phyloP scores from a whole-genome alignment of 257 asterid genomes.

The Lycium ferocissimum region DNA sequence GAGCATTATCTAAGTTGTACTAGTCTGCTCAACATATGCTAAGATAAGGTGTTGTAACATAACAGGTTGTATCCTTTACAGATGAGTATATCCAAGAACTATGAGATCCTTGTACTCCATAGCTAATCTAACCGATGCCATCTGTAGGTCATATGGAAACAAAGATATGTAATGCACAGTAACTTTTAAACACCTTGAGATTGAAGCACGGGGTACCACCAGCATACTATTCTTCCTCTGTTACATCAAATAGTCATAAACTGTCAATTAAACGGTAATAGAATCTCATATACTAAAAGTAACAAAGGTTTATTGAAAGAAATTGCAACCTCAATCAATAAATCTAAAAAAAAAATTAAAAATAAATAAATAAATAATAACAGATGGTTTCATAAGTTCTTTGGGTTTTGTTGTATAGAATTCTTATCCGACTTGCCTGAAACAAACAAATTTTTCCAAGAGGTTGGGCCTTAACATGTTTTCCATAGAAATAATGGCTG shows the following conservation, averaged over 20 bases:
- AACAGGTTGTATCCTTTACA: constrained; percentile 93
- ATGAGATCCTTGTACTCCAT: constrained; percentile 72
- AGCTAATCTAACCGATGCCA: constrained; percentile 68
- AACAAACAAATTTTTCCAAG: too few relatives aligned
- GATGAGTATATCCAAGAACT: constrained; percentile 94
- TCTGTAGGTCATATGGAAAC: constrained; percentile 45
- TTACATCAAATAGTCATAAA: background rate
- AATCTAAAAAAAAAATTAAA: too few relatives aligned
- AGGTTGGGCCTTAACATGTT: background rate
- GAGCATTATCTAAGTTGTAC: background rate
- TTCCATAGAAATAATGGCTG: background rate
- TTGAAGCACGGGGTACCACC: background rate
- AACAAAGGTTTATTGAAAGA: too few relatives aligned
- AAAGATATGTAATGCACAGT: constrained; percentile 1
- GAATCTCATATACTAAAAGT: background rate
- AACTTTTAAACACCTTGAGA: too few relatives aligned
- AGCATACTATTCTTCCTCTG: background rate
- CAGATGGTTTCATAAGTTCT: too few relatives aligned
- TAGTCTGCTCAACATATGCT: constrained; percentile 85
- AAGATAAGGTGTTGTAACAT: constrained; percentile 87
- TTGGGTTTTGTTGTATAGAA: background rate
- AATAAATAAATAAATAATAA: too few relatives aligned
- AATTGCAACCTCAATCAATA: background rate
- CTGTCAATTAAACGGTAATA: background rate
- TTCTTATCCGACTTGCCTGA: background rate